These are phyloP conservation scores for Phylloporus sp. DNA, from an alignment of 768 basidiomycete genomes.

Conservation along the genomic window DNA sequence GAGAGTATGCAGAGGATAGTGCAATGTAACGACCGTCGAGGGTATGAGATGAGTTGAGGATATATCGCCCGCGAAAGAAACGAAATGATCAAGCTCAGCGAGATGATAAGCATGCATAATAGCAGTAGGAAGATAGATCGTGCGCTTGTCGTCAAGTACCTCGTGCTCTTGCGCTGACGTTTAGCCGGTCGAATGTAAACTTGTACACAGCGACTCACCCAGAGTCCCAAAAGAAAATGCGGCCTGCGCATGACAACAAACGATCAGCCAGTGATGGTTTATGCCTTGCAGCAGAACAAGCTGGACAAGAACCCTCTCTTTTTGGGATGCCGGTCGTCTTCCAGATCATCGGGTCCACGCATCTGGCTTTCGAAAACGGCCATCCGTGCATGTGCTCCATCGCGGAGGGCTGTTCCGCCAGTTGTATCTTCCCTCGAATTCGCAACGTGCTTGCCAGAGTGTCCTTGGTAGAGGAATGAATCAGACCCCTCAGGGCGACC, in stretches of 20 bases:
- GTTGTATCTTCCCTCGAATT: slow-evolving; percentile 53
- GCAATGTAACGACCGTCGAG: slow-evolving; percentile 29
- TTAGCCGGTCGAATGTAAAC: neutral
- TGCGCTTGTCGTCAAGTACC: slow-evolving; percentile 30
- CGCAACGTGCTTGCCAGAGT: slow-evolving; percentile 46
- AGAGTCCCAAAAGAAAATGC: slow-evolving; percentile 25
- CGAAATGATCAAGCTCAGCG: slow-evolving; percentile 27
- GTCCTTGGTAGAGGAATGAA: slow-evolving; percentile 60
- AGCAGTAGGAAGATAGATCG: slow-evolving; percentile 31
- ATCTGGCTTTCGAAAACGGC: slow-evolving; percentile 67
- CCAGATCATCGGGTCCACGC: slow-evolving; percentile 54
- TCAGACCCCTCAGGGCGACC: slow-evolving; percentile 57
- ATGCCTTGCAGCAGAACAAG: slow-evolving; percentile 69
- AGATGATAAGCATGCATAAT: slow-evolving; percentile 31
- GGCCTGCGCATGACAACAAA: slow-evolving; percentile 28
- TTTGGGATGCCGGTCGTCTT: slow-evolving; percentile 63
- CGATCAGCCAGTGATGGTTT: slow-evolving; percentile 26
- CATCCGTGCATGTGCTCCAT: slow-evolving; percentile 45
- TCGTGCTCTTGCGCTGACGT: slow-evolving; percentile 16
- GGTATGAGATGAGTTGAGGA: slow-evolving; percentile 24
- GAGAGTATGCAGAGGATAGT: slow-evolving; percentile 11
- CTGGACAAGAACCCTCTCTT: slow-evolving; percentile 60
- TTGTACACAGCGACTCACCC: slow-evolving; percentile 13
- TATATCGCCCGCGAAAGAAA: slow-evolving; percentile 33
- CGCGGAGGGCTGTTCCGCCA: slow-evolving; percentile 35